A percentile compares a stretch with the other conserved stretches of the same genome.
Conservation (phyloP, 345 rosid genomes). For the Eucalyptus regnans region DNA sequence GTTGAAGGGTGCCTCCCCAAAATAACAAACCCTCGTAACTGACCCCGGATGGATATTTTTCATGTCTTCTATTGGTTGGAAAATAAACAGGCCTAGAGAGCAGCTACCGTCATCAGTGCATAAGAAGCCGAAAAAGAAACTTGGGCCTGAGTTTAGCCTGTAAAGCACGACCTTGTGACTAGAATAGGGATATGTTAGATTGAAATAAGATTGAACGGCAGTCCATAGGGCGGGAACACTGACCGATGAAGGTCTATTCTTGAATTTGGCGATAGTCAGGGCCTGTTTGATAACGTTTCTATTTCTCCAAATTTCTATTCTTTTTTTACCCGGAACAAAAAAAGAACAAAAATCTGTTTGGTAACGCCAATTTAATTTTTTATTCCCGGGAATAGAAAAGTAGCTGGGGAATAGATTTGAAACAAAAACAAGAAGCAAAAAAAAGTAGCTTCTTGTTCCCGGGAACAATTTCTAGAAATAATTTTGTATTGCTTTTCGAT, state of each 20-base stretch:
- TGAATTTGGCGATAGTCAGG: neutral
- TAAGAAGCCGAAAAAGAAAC: accelerated
- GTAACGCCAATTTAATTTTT: no score
- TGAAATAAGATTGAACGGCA: accelerated
- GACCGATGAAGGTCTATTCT: neutral
- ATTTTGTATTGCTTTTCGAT: no score
- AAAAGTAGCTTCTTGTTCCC: no score
- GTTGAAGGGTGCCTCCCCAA: neutral
- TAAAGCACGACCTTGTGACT: neutral
- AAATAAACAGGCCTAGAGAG: neutral
- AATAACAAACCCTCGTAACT: neutral
- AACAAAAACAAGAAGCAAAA: no score
- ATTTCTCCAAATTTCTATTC: no score
- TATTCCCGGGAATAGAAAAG: no score
- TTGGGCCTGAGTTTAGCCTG: neutral
- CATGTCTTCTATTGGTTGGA: neutral
- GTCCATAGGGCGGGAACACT: neutral
- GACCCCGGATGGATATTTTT: accelerated
- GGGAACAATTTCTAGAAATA: no score
- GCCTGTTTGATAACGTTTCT: no score
- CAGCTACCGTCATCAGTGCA: accelerated
- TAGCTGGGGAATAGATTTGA: no score
- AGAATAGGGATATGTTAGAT: accelerated
- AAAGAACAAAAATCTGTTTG: no score
- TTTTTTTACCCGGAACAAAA: no score